Evolutionary conservation across 208 protist species (phyloP), one percentile per base, ranked within the genome.

Genomic region (Lotmaria passim): DNA sequence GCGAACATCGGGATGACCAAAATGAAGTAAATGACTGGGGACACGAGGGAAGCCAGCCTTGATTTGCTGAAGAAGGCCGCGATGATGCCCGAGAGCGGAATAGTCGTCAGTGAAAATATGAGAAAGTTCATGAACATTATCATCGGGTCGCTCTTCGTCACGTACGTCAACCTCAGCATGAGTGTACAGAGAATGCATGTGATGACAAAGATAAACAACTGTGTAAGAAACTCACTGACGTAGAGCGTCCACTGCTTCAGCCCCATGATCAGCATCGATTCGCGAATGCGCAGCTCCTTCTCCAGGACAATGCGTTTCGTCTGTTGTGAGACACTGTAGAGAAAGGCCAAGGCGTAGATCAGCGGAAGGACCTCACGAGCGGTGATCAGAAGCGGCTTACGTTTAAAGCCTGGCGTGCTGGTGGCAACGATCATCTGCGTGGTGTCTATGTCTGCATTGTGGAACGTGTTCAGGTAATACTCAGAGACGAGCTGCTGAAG

Each of bases 181-280:
- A 89, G 7, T 8, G 81, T 66, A 39, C 73, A 76, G 10, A 93
- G 43, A 24, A 89, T 12, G 19, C 90, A 65, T 43, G 85, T 68
- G 47, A 90, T 75, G 24, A 89, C 64, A 36, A 94, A 28, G 3
- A 74, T 71, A 1, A 41, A 39, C 12, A 73, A 28, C 44, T 83
- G 67, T 38, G 84, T 41, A 21, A 85, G 23, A 52, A 82, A 81
- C 34, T 81, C 73, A 30, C 74, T 67, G 47, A 79, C 55, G 58
- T 86, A 85, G 58, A 91, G 53, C 26, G 91, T 36, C 51, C 60
- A 68, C 52, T 80, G 67, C 30, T 55, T 68, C 26, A 94, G 73
- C n/a, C 89, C 89, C 89, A 94, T 94, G 66, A 92, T 92, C 38
- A 91, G 79, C 69, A 90, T 79, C 23, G 82, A 72, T 69, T 94